Percentiles rank a stretch among this genome's conserved stretches.
Conservation (phyloP, 164 flowering plant species). For the Berberis vulgaris region DNA sequence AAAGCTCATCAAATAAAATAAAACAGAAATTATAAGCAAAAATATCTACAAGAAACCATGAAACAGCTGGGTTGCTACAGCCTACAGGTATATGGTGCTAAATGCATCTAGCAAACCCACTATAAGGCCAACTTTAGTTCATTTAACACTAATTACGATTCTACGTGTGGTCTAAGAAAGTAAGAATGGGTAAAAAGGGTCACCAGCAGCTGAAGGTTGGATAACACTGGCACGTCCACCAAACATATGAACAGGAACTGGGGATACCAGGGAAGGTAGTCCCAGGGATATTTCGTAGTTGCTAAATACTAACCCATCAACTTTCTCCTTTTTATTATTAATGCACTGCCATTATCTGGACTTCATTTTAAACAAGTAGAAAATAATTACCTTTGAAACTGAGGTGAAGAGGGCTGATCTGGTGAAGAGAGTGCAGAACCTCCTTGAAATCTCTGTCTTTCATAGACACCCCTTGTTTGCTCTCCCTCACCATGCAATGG, state of each 20-base stretch:
- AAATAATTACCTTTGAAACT: constrained; percentile 41
- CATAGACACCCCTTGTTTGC: constrained; percentile 31
- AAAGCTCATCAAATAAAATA: background rate
- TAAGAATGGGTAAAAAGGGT: too few relatives aligned
- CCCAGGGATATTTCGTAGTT: background rate
- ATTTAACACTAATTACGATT: too few relatives aligned
- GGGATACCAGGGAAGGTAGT: background rate
- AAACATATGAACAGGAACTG: background rate
- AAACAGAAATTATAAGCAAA: constrained; percentile 1
- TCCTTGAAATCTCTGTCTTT: constrained; percentile 47
- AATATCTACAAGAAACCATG: background rate
- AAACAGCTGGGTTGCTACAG: too few relatives aligned
- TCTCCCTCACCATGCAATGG: constrained; percentile 44
- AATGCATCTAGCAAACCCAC: too few relatives aligned
- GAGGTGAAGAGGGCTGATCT: constrained; percentile 85
- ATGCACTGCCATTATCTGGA: background rate
- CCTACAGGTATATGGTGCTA: too few relatives aligned
- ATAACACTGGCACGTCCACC: background rate
- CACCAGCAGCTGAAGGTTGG: background rate
- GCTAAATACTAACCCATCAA: too few relatives aligned
- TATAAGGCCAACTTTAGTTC: too few relatives aligned
- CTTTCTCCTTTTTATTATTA: background rate
- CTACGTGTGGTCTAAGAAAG: too few relatives aligned
- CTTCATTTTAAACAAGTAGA: background rate
- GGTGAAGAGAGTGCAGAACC: constrained; percentile 52